Percentiles rank a stretch among this genome's conserved stretches.
Conservation (phyloP, 345 rosid genomes). For the Litchi chinensis region DNA sequence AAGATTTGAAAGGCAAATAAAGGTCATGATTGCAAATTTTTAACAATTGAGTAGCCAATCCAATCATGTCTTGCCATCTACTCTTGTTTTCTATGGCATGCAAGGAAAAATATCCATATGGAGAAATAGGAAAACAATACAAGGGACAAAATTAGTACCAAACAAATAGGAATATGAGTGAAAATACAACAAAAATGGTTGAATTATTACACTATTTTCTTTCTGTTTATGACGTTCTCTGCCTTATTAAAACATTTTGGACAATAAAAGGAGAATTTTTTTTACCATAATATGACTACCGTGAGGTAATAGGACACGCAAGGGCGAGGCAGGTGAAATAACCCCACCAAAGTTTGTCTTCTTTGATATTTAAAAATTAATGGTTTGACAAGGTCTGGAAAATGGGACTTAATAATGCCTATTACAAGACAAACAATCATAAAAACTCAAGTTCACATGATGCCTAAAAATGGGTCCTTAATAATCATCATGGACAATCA, state of each 20-base stretch:
- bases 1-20: constrained; percentile 16
- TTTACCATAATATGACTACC: not conserved
- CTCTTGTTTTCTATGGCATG: not conserved
- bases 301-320: not conserved
- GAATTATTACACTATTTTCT: not conserved
- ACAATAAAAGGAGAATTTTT: not conserved
- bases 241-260: not conserved
- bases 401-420: not conserved
- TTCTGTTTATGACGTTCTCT: not conserved
- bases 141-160: not conserved
- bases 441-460: constrained; percentile 19
- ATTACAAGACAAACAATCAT: not conserved
- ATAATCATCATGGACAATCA: not conserved
- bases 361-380: not conserved
- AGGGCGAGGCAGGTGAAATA: not conserved
- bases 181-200: not conserved
- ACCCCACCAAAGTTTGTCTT: not conserved
- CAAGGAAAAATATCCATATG: not conserved
- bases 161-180: not conserved
- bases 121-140: not conserved
- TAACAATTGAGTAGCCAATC: not conserved
- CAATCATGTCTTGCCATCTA: not conserved
- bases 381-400: not conserved
- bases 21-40: not conserved
- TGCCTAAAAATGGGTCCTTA: not conserved